Conservation (phyloP, 139 green algal species). For the Micractinium sp. region DNA sequence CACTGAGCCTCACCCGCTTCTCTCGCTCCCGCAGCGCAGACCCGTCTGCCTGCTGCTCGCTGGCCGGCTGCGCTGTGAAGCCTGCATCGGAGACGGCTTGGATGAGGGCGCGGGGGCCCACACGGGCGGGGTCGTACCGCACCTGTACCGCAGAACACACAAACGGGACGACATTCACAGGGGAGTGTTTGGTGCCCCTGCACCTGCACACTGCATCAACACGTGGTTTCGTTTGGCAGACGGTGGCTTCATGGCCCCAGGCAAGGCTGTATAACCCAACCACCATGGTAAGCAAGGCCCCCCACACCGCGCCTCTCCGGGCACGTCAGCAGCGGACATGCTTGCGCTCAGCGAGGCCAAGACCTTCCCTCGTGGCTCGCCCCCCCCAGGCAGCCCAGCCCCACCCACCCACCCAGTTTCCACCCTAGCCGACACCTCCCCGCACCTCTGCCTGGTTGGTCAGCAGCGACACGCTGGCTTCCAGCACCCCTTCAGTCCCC, state of each 20-base stretch:
- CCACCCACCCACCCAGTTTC: not conserved
- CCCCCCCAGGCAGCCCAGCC: too few species aligned
- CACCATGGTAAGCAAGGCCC: too few species aligned
- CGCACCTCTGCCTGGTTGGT: conserved; percentile 19
- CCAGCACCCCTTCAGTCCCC: conserved; percentile 3
- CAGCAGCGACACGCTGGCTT: conserved; percentile 19
- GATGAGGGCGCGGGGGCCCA: conserved; percentile 57
- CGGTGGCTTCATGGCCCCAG: too few species aligned
- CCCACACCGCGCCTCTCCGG: too few species aligned
- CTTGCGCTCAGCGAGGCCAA: too few species aligned
- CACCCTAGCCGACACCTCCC: not conserved
- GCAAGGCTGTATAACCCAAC: too few species aligned
- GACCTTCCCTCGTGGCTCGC: too few species aligned
- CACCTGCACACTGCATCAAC: not conserved
- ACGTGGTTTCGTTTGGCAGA: too few species aligned
- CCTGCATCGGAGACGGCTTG: conserved; percentile 58
- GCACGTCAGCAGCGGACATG: too few species aligned
- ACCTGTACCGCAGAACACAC: conserved; percentile 35
- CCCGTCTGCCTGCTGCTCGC: conserved; percentile 13
- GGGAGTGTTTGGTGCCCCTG: not conserved
- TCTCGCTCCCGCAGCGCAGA: conserved; percentile 26
- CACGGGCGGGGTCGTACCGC: conserved; percentile 61
- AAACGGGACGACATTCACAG: not conserved
- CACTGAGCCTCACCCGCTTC: conserved; percentile 1
- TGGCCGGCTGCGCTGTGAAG: conserved; percentile 39